Percentiles rank a stretch among this genome's conserved stretches.
These are phyloP conservation scores for Cylindrotheca closterium DNA, from an alignment of 108 stramenopile species.

Conservation along the genomic window DNA sequence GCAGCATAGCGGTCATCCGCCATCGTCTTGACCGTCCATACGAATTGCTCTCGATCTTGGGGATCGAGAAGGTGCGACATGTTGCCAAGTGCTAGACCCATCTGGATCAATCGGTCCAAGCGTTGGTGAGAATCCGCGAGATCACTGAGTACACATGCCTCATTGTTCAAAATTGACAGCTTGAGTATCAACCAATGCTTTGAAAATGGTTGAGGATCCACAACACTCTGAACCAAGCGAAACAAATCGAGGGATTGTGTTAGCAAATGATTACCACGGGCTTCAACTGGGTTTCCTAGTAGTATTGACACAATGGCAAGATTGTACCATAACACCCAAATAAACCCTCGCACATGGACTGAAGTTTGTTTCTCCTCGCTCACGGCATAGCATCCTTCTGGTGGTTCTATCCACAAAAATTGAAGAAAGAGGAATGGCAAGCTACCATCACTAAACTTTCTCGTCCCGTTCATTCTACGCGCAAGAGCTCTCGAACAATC, in stretches of 20 bases:
- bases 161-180: too few species aligned
- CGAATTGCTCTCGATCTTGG: conserved; percentile 16
- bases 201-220: too few species aligned
- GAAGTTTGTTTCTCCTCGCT: too few species aligned
- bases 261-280: neutral
- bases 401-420: conserved; percentile 8
- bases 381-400: too few species aligned
- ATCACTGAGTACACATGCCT: too few species aligned
- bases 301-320: conserved; percentile 14
- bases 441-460: conserved; percentile 9
- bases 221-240: too few species aligned
- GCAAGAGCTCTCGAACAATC: conserved; percentile 14
- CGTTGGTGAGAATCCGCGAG: conserved; percentile 5
- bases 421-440: conserved; percentile 14
- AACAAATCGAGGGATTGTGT: too few species aligned
- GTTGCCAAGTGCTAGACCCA: conserved; percentile 16
- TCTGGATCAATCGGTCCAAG: conserved; percentile 11
- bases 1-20: conserved; percentile 21
- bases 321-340: conserved; percentile 23
- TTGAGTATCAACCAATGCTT: too few species aligned
- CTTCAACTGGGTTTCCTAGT: conserved; percentile 3
- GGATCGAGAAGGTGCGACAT: conserved; percentile 12
- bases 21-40: conserved; percentile 12
- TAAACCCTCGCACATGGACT: conserved; percentile 15
- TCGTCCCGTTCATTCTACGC: neutral